These are phyloP conservation scores for Rutstroemia sydowiana DNA, from an alignment of 2,329 filamentous ascomycete species.

Conservation along the genomic window DNA sequence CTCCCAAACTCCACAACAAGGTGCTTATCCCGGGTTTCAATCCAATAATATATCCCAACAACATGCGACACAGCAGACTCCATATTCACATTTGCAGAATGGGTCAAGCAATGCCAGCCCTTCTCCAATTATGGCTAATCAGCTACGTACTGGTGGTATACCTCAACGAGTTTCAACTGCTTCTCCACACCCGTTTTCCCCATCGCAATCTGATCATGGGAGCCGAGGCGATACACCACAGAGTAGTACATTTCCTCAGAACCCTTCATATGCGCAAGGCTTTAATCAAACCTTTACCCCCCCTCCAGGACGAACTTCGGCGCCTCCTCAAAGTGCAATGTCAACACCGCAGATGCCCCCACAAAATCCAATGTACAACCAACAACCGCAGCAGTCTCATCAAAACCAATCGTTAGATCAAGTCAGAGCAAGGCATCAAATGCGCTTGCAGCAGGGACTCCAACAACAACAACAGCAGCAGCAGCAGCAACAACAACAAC, in stretches of 20 bases:
- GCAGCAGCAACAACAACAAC: slow-evolving; percentile 57
- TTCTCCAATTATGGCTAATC: slow-evolving; percentile 85
- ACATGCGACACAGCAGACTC: slow-evolving; percentile 53
- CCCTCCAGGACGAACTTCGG: slow-evolving; percentile 46
- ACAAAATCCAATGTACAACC: slow-evolving; percentile 30
- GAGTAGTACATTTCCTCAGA: slow-evolving; percentile 61
- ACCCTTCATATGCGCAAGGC: slow-evolving; percentile 46
- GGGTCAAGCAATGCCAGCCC: slow-evolving; percentile 80
- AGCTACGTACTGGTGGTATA: slow-evolving; percentile 62
- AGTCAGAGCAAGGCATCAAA: slow-evolving; percentile 71
- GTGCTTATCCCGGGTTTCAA: slow-evolving; percentile 62
- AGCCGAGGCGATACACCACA: slow-evolving; percentile 62
- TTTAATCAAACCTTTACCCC: slow-evolving; percentile 54
- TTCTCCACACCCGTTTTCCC: slow-evolving; percentile 86
- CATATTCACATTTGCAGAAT: slow-evolving; percentile 77
- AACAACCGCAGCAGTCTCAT: slow-evolving; percentile 29
- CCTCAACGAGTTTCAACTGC: slow-evolving; percentile 81
- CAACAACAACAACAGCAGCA: slow-evolving; percentile 67
- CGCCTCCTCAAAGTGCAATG: slow-evolving; percentile 50
- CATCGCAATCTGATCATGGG: slow-evolving; percentile 66
- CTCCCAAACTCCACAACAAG: slow-evolving; percentile 83
- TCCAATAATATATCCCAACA: slow-evolving; percentile 52
- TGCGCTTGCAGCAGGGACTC: slow-evolving; percentile 70
- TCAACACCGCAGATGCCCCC: slow-evolving; percentile 38
- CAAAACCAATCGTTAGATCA: slow-evolving; percentile 52